Conservation (phyloP, 805 yeast genomes). For the Saccharomycopsis selenospora region DNA sequence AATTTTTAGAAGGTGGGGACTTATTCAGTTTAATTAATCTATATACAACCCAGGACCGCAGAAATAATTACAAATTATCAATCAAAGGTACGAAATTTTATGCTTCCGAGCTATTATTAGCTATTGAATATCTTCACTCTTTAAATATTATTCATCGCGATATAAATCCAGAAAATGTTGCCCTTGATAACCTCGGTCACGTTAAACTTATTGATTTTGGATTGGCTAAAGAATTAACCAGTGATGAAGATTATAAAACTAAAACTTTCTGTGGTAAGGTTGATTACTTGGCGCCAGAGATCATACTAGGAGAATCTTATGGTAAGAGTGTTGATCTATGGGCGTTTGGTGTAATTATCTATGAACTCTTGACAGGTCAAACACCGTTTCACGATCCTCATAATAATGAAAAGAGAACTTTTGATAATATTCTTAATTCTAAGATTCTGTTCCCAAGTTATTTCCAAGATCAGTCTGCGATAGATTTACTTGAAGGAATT, state of each 20-base stretch:
- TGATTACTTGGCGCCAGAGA: conserved; percentile 94
- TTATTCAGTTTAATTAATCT: conserved; percentile 10
- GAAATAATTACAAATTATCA: not conserved
- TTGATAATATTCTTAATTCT: not conserved
- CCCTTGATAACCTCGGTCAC: conserved; percentile 43
- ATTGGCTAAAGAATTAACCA: conserved; percentile 39
- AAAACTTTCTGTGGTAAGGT: conserved; percentile 91
- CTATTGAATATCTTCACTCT: conserved; percentile 48
- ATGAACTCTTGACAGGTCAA: conserved; percentile 83
- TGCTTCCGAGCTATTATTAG: conserved; percentile 6
- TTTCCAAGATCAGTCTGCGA: not conserved
- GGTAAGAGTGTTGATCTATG: conserved; percentile 86
- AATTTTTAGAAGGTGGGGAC: conserved; percentile 13
- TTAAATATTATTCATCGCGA: conserved; percentile 70
- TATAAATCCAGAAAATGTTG: conserved; percentile 70
- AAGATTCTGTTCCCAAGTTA: conserved; percentile 1
- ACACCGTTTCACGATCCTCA: conserved; percentile 87
- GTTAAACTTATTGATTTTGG: conserved; percentile 43
- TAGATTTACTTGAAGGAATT: not conserved
- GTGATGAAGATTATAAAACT: conserved; percentile 38
- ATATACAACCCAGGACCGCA: not conserved
- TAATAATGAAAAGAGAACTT: conserved; percentile 41
- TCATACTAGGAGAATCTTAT: conserved; percentile 80
- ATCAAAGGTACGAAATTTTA: conserved; percentile 3
- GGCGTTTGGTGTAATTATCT: conserved; percentile 92